These are phyloP conservation scores for Silybum marianum DNA, from an alignment of 129 eudicot species.

Conservation along the genomic window DNA sequence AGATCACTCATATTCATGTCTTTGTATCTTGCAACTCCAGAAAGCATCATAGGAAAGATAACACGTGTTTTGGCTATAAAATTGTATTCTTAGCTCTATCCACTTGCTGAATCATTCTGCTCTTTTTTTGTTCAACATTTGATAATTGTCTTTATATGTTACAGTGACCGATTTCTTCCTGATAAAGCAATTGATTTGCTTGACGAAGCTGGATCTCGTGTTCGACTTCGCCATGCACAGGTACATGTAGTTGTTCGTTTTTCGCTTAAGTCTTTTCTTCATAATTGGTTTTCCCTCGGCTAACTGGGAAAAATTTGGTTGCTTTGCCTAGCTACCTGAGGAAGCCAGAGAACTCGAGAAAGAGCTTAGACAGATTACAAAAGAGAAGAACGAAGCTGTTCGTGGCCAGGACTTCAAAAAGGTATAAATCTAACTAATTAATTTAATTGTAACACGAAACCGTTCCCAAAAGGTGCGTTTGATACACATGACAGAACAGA, in stretches of 20 bases:
- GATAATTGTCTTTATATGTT: not conserved
- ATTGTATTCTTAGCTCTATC: constrained; percentile 11
- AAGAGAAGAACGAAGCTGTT: constrained; percentile 91
- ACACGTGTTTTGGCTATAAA: not conserved
- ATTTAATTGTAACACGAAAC: not conserved
- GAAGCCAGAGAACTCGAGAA: constrained; percentile 96
- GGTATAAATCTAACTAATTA: constrained; percentile 35
- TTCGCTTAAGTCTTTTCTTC: not conserved
- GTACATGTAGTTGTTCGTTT: constrained; percentile 19
- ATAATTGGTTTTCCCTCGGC: not conserved
- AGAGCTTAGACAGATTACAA: constrained; percentile 82
- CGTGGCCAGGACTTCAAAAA: constrained; percentile 90
- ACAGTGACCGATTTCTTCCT: constrained; percentile 59
- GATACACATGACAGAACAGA: too few relatives aligned
- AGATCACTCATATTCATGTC: not conserved
- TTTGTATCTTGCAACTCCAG: constrained; percentile 7
- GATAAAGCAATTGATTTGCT: constrained; percentile 60
- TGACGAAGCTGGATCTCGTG: constrained; percentile 78
- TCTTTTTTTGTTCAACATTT: not conserved
- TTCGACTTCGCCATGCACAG: constrained; percentile 89
- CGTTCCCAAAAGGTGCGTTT: not conserved
- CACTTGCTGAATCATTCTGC: not conserved
- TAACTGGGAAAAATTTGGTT: not conserved
- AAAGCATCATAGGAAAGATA: not conserved
- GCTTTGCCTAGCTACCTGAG: constrained; percentile 67